Percentiles rank a stretch among this genome's conserved stretches.
Conservation (phyloP, 2,329 filamentous ascomycete genomes). For the Talaromyces sp. region DNA sequence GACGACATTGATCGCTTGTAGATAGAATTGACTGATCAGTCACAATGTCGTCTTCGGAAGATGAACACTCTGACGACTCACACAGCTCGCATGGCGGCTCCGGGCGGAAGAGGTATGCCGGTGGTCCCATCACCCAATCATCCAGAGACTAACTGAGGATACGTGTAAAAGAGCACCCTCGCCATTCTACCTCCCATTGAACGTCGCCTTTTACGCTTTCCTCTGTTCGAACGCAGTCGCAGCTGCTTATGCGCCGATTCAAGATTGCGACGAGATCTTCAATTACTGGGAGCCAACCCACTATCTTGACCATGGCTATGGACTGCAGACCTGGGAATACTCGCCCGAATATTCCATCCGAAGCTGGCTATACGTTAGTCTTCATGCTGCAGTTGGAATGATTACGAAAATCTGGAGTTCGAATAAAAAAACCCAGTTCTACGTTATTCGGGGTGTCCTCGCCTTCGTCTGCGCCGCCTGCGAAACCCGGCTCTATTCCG, state of each 20-base stretch:
- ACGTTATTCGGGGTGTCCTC: slow-evolving; percentile 72
- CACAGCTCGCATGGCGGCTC: slow-evolving; percentile 18
- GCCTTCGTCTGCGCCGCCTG: slow-evolving; percentile 74
- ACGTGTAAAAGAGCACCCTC: slow-evolving; percentile 29
- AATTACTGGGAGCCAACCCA: slow-evolving; percentile 99
- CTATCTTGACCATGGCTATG: slow-evolving; percentile 88
- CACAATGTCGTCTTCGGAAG: slow-evolving; percentile 19
- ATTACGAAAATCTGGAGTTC: slow-evolving; percentile 55
- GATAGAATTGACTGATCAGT: background rate
- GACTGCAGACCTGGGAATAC: slow-evolving; percentile 97
- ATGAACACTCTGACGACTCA: slow-evolving; percentile 17
- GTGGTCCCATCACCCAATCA: slow-evolving; percentile 1
- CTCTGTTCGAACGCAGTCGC: slow-evolving; percentile 69
- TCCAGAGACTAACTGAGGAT: slow-evolving; percentile 22
- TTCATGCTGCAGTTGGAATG: slow-evolving; percentile 72
- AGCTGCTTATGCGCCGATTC: slow-evolving; percentile 81
- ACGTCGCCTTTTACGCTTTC: slow-evolving; percentile 76
- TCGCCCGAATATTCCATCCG: slow-evolving; percentile 91
- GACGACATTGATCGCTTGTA: background rate
- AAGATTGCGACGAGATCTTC: slow-evolving; percentile 98
- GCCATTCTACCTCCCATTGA: slow-evolving; percentile 64
- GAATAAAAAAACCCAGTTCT: slow-evolving; percentile 67
- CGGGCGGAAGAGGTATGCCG: slow-evolving; percentile 14
- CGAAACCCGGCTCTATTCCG: slow-evolving; percentile 76
- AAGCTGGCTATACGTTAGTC: slow-evolving; percentile 83